Evolutionary conservation across 257 asterid genomes (phyloP), one percentile per base, ranked within the genome.

Genomic region (Galeopsis tetrahit): DNA sequence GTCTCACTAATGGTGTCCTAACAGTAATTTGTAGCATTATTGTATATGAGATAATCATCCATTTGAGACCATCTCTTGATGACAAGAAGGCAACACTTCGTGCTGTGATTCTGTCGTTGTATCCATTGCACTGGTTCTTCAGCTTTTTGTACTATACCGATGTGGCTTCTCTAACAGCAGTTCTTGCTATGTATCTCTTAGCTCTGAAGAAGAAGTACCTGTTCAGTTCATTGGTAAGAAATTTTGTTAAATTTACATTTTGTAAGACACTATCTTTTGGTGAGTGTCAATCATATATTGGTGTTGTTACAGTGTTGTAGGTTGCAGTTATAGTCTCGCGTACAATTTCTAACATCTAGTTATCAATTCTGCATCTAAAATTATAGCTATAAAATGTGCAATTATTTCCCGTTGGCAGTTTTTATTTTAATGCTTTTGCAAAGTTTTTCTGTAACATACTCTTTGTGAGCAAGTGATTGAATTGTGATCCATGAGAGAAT

Each of bases 51-150:
- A 78, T 95, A 80, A 86, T 85, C 74, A 66, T 67, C 58, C 91
- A 77, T 64, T 80, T 91, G 80, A 85, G 79, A 64, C 99, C 98
- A 71, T 75, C 94, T 67, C 85, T 90, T 60, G 84, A 75, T 78
- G 89, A 92, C 76, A 90, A 74, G 83, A 90, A 84, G 75, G 90
- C 95, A 75, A 85, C 99, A 34, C 58, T 85, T 66, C 74, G 36
- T 80, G 84, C 97, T 4, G 78, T 87, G 85, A 86, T 92, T 72
- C 78, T 95, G 74, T 81, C 97, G 4, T 77, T 92, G 76, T 95
- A 91, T 82, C 99, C 97, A 42, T 87, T 95, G 62, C 99, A 92
- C 77, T 95, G 99, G 99, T 95, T 95, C 92, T 95, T 88, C 86
- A 74, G 85, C 68, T 91, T 81, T 83, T 87, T 92, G 31, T 95